Evolutionary conservation across 1,284 basidiomycete species (phyloP), one percentile per base, ranked within the genome.

Genomic region (Xerocomus minutiporus): DNA sequence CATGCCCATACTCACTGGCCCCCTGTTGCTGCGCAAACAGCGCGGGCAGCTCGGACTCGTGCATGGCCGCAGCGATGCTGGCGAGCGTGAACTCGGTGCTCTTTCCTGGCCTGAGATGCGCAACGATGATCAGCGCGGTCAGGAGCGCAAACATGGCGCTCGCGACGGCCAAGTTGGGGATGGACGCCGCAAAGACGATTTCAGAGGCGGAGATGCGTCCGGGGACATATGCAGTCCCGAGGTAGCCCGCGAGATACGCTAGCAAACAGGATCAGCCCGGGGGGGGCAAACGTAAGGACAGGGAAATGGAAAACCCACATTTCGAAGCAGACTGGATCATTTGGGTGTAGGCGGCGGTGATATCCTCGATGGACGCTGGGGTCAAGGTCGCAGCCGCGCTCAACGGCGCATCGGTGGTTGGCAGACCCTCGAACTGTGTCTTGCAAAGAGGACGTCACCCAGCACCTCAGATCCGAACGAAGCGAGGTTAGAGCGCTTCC

Each of bases 191-290:
- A 28, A 66, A 68, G 26, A 66, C 43, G 28, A 68, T 26, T 15
- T 63, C 50, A 1, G 56, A 47, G 5, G n/a, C 25, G 0, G 67
- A 63, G 23, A 68, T 35, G 5, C 67, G 64, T 31, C 64, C 67
- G 1, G 67, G 65, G 15, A 66, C 64, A 17, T 64, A 66, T 2
- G 61, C 62, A 0, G 53, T 61, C 7, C 62, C 61, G 4, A 65
- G 54, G 36, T 56, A 57, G 26, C 64, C 57, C 2, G 46, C 48
- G 1, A 66, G 52, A 36, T 63, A 65, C 17, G 31, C 34, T 35
- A 12, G 38, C 3, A 23, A 11, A 12, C 9, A n/a, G n/a, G 34
- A 35, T 36, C 35, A n/a, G 15, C 35, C 5, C 17, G 8, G 8
- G 39, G 7, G 17, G 3, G n/a, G 20, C 3, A 4, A 29, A 31